phyloP scores from a whole-genome alignment of 2,329 filamentous ascomycete genomes.

The Phaeomoniella chlamydospora region DNA sequence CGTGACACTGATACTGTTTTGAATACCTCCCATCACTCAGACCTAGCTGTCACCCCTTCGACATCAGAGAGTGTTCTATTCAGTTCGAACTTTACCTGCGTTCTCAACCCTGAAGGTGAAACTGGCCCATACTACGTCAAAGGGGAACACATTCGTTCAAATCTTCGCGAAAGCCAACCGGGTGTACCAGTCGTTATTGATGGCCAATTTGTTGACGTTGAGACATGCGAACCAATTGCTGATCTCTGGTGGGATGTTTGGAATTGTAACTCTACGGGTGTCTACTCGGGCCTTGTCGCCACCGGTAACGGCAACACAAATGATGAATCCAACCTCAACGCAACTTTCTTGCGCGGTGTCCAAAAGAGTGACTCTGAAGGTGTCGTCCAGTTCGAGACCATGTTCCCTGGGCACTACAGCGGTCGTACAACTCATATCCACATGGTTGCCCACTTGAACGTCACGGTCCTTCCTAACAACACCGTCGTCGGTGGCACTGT shows the following conservation, averaged over 20 bases:
- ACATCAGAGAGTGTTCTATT: conserved; percentile 15
- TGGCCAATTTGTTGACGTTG: conserved; percentile 24
- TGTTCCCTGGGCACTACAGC: conserved; percentile 32
- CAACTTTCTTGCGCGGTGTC: conserved; percentile 29
- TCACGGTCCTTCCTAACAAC: conserved; percentile 29
- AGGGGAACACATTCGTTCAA: conserved; percentile 21
- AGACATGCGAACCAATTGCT: conserved; percentile 24
- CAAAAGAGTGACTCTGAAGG: conserved; percentile 26
- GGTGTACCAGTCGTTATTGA: conserved; percentile 25
- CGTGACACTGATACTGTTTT: conserved; percentile 21
- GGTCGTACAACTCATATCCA: conserved; percentile 22
- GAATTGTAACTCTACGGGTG: conserved; percentile 26
- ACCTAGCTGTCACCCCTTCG: conserved; percentile 11
- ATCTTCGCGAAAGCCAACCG: conserved; percentile 19
- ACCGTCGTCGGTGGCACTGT: conserved; percentile 35
- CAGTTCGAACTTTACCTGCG: conserved; percentile 22
- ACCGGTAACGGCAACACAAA: conserved; percentile 19
- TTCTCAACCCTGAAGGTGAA: conserved; percentile 36
- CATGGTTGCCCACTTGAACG: conserved; percentile 18
- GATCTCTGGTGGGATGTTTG: conserved; percentile 22
- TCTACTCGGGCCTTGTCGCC: conserved; percentile 23
- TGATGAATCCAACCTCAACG: conserved; percentile 24
- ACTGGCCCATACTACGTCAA: conserved; percentile 35
- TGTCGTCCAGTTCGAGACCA: conserved; percentile 24
- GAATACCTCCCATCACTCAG: conserved; percentile 24